These are phyloP conservation scores for Rhinocladiella mackenziei DNA, from an alignment of 2,329 filamentous ascomycete genomes.

Conservation along the genomic window DNA sequence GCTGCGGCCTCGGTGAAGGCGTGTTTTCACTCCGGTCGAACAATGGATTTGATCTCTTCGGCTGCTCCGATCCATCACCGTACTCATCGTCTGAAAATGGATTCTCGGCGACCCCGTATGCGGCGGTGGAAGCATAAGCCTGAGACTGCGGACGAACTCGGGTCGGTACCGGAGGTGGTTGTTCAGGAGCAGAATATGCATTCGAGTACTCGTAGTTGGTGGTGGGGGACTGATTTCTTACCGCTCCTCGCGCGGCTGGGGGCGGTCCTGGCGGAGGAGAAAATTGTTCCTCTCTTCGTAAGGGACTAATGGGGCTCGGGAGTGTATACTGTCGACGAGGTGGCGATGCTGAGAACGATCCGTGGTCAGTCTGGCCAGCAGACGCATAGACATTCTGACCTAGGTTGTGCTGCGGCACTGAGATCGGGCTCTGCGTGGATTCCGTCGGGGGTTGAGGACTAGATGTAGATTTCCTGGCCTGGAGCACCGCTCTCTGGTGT, in stretches of 20 bases:
- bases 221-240: slow-evolving; percentile 6
- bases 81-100: slow-evolving; percentile 28
- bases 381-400: slow-evolving; percentile 24
- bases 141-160: slow-evolving; percentile 18
- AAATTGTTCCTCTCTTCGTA: slow-evolving; percentile 16
- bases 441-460: slow-evolving; percentile 14
- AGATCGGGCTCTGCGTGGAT: slow-evolving; percentile 5
- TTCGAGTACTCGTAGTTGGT: slow-evolving; percentile 17
- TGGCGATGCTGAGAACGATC: slow-evolving; percentile 17
- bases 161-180: slow-evolving; percentile 13
- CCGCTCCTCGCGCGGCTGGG: slow-evolving; percentile 10
- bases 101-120: slow-evolving; percentile 26
- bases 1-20: slow-evolving; percentile 16
- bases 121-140: no score
- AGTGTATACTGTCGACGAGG: slow-evolving; percentile 15
- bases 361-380: slow-evolving; percentile 4
- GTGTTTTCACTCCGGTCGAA: slow-evolving; percentile 19
- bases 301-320: slow-evolving; percentile 16
- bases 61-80: slow-evolving; percentile 8
- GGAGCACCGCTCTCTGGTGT: slow-evolving; percentile 73
- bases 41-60: slow-evolving; percentile 13
- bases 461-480: slow-evolving; percentile 46
- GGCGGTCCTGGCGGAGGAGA: slow-evolving; percentile 24
- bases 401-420: slow-evolving; percentile 16
- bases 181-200: slow-evolving; percentile 23